A percentile compares a stretch with the other conserved stretches of the same genome.
phyloP scores from a whole-genome alignment of 2,329 filamentous ascomycete species.

The Aspergillus tubingensis region DNA sequence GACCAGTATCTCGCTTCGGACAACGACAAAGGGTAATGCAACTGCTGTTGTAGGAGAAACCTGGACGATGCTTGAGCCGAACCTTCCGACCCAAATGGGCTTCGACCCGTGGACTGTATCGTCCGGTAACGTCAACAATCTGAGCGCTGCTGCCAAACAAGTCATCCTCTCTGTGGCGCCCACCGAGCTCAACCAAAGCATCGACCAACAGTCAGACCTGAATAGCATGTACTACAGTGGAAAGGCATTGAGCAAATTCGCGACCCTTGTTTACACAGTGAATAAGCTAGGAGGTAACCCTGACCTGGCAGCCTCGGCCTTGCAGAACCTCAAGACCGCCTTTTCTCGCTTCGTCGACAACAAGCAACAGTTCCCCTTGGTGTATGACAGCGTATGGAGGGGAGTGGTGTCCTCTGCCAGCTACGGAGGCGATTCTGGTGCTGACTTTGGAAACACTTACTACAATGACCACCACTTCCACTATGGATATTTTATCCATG shows the following conservation, averaged over 20 bases:
- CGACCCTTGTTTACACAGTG: constrained; percentile 65
- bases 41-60: constrained; percentile 69
- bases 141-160: constrained; percentile 55
- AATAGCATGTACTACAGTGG: constrained; percentile 94
- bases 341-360: constrained; percentile 70
- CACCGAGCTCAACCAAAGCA: constrained; percentile 75
- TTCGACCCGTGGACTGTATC: constrained; percentile 75
- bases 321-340: constrained; percentile 64
- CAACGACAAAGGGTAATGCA: constrained; percentile 81
- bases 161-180: constrained; percentile 64
- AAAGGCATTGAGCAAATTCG: constrained; percentile 80
- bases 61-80: constrained; percentile 76
- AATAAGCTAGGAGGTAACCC: constrained; percentile 64
- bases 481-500: constrained; percentile 82
- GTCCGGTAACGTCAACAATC: constrained; percentile 36
- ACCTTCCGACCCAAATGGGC: constrained; percentile 71
- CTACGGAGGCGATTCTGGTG: constrained; percentile 67
- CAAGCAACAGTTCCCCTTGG: constrained; percentile 62
- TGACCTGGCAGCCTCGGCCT: constrained; percentile 57
- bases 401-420: constrained; percentile 76
- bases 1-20: constrained; percentile 65
- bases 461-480: constrained; percentile 69
- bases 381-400: constrained; percentile 67
- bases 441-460: constrained; percentile 86
- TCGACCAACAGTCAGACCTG: constrained; percentile 70